A percentile compares a stretch with the other conserved stretches of the same genome.
These are phyloP conservation scores for Alisma plantagoaquatica DNA, from an alignment of 106 monocot species.

Conservation along the genomic window DNA sequence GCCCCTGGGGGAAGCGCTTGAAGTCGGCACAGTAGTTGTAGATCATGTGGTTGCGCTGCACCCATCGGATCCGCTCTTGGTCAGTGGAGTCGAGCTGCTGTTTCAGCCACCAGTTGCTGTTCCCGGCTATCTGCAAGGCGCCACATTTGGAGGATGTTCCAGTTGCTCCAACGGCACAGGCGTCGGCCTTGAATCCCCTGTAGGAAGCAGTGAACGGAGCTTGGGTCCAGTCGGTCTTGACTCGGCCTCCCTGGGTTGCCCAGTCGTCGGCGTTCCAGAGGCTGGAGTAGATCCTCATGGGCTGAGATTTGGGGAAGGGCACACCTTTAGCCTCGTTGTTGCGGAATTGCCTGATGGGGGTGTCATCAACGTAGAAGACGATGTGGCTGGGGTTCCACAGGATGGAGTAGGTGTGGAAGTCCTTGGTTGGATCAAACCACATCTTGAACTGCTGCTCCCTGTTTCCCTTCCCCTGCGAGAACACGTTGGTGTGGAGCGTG, in stretches of 20 bases:
- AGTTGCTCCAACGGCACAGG: slow-evolving; percentile 2
- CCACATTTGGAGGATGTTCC: background rate
- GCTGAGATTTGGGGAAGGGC: slow-evolving; percentile 17
- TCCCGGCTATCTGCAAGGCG: background rate
- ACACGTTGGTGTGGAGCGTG: slow-evolving; percentile 27
- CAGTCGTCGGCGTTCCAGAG: slow-evolving; percentile 21
- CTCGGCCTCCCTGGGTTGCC: slow-evolving; percentile 13
- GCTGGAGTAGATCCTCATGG: slow-evolving; percentile 23
- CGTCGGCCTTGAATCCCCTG: slow-evolving; percentile 19
- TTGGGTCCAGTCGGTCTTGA: slow-evolving; percentile 16
- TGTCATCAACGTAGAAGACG: slow-evolving; percentile 13
- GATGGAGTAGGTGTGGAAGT: slow-evolving; percentile 28
- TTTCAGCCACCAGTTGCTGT: slow-evolving; percentile 3
- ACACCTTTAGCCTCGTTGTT: slow-evolving; percentile 18
- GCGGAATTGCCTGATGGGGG: slow-evolving; percentile 15
- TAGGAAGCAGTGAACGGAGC: slow-evolving; percentile 15
- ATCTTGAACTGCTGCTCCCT: slow-evolving; percentile 25
- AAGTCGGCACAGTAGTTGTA: slow-evolving; percentile 9
- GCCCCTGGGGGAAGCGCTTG: slow-evolving; percentile 8
- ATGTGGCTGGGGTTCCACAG: slow-evolving; percentile 24
- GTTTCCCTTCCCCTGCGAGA: slow-evolving; percentile 24
- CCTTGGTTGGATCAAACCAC: slow-evolving; percentile 21
- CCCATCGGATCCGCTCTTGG: slow-evolving; percentile 7
- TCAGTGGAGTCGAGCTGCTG: slow-evolving; percentile 15
- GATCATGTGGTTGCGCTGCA: slow-evolving; percentile 19